Base-by-base conservation (phyloP, 495 filamentous ascomycete genomes). In the Entonaema liquescens region DNA sequence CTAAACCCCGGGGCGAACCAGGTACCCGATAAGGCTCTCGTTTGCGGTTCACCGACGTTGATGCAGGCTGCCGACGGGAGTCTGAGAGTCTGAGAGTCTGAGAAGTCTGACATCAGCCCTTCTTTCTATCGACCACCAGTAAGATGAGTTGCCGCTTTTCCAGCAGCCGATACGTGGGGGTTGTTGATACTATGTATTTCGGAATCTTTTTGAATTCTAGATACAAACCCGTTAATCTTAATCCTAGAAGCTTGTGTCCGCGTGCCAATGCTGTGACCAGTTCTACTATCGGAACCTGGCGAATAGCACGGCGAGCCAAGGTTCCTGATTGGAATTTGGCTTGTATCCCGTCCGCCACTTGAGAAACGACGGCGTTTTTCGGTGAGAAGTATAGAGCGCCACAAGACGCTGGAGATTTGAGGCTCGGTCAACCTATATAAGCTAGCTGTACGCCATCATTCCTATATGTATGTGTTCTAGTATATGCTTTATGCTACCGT, bases 41-140 rank as follows among this genome's bases (percentile, higher is more conserved):
- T n/a, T 29, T 5, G 28, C 29, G 19, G 17, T n/a, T 42, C 36
- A 19, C 31, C 25, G 49, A 59, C 8, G 49, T 2, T 50, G 49
- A 36, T 52, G 56, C 29, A 47, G 42, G 50, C 47, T 21, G 57
- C 57, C 62, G 50, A 68, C 23, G 49, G 49, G 49, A 53, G 26
- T 33, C 11, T 31, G 4, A n/a, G n/a, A n/a, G n/a, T n/a, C n/a
- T n/a, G n/a, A n/a, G n/a, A n/a, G n/a, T n/a, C 23, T 28, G 53
- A 44, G 9, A 49, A 38, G n/a, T 71, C 58, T 71, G 21, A 65
- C 57, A 61, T 62, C 68, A 71, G 62, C 68, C 15, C 33, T 56
- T 5, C 9, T 57, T 57, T 12, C 42, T 2, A 35, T 8, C 4
- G 12, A 19, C 23, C 23, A 15, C 49, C 26, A 53, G 49, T 29